Base-by-base conservation (phyloP, 2,329 filamentous ascomycete species). In the Penicillium sp. region DNA sequence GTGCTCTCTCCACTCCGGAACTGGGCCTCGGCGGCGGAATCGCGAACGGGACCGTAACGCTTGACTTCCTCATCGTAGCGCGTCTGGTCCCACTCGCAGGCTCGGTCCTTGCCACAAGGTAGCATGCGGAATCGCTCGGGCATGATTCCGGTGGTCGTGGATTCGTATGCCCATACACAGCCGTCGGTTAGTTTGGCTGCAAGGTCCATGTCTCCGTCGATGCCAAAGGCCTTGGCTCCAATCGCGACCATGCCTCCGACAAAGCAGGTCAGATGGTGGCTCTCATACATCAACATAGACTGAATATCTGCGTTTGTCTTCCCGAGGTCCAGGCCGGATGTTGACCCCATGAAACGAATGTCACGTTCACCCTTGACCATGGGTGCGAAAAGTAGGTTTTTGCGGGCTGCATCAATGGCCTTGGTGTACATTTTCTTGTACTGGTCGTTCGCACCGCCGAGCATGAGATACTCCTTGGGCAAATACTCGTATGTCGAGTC, bases 161-260 rank as follows among this genome's bases (percentile, higher is more conserved):
- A 73, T 59, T 81, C 77, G 67, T 87, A 86, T 1, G 83, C 80
- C 83, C 83, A 87, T n/a, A 86, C 79, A 65, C 84, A 87, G 3
- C 81, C 81, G 53, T 86, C 79, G 0, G 83, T 82, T 44, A 87
- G 73, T 63, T 84, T 82, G 42, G 77, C 74, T 11, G 82, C 85
- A 49, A 85, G 78, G 1, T 78, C 73, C 57, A 86, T 72, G 61
- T 87, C 83, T 15, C 73, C 71, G 2, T 79, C 70, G n/a, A 81
- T 75, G 14, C 77, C 71, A 67, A 86, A 85, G 1, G 86, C 65
- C 62, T 80, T 82, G 43, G 83, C 80, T 26, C 83, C 84, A 0
- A 87, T 69, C 0, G 80, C 84, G 56, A 85, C 82, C 83, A 86
- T 86, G 50, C 83, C 84, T 11, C 84, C 84, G 0, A 81, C 76